A percentile compares a stretch with the other conserved stretches of the same genome.
These are phyloP conservation scores for Nothopassalora personata DNA, from an alignment of 2,329 filamentous ascomycete genomes.

Conservation along the genomic window DNA sequence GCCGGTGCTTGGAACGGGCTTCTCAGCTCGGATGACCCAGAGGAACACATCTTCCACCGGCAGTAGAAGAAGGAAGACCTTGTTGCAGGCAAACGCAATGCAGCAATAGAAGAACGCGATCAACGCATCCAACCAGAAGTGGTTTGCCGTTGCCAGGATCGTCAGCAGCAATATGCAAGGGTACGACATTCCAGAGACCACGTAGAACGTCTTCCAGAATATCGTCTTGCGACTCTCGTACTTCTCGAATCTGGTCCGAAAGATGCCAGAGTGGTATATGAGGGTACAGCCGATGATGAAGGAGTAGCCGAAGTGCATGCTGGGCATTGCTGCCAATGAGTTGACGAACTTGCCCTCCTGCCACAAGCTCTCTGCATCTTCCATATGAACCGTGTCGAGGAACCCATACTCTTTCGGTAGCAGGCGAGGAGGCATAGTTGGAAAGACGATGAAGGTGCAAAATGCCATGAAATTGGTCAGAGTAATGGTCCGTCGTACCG, in stretches of 20 bases:
- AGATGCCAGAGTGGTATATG: constrained; percentile 45
- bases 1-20: constrained; percentile 50
- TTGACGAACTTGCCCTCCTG: constrained; percentile 44
- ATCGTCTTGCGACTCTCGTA: constrained; percentile 40
- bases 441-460: constrained; percentile 45
- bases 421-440: constrained; percentile 47
- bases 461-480: constrained; percentile 50
- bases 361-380: constrained; percentile 40
- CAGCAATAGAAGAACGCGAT: constrained; percentile 42
- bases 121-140: constrained; percentile 51
- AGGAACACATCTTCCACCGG: constrained; percentile 48
- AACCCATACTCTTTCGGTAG: constrained; percentile 40
- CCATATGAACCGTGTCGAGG: constrained; percentile 41
- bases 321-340: constrained; percentile 40
- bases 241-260: constrained; percentile 34
- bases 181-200: constrained; percentile 48
- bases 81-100: constrained; percentile 45
- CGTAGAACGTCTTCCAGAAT: constrained; percentile 42
- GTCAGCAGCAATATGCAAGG: constrained; percentile 51
- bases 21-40: constrained; percentile 45
- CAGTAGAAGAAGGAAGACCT: constrained; percentile 46
- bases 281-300: constrained; percentile 49
- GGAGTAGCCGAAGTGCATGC: constrained; percentile 50
- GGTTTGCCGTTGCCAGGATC: constrained; percentile 57
- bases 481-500: constrained; percentile 39